phyloP scores from a whole-genome alignment of 2,329 filamentous ascomycete genomes.

The Fusarium oxysporum region DNA sequence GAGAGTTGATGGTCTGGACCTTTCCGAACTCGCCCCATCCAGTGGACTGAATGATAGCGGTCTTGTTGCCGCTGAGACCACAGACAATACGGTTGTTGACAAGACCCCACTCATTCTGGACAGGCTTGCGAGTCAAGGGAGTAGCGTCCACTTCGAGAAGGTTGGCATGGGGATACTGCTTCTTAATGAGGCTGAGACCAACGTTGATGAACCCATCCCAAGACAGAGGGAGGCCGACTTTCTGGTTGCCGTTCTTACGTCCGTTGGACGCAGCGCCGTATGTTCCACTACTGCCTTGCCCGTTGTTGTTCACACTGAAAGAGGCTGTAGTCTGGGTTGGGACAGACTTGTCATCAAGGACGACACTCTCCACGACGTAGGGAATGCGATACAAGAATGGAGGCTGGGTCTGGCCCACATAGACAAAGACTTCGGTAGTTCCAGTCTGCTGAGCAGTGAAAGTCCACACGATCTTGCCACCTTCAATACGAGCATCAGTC shows the following conservation, averaged over 20 bases:
- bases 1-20: conserved; percentile 12
- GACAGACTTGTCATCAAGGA: background rate
- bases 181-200: conserved; percentile 15
- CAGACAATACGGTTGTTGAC: conserved; percentile 25
- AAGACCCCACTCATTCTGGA: conserved; percentile 22
- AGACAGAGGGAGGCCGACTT: conserved; percentile 2
- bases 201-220: conserved; percentile 31
- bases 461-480: conserved; percentile 22
- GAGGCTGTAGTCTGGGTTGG: background rate
- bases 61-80: conserved; percentile 12
- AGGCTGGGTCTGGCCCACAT: conserved; percentile 52
- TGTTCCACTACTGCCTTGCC: background rate
- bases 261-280: background rate
- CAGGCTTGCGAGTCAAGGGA: conserved; percentile 4
- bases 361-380: conserved; percentile 1
- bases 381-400: conserved; percentile 53
- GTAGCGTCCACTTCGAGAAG: conserved; percentile 24
- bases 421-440: conserved; percentile 37
- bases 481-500: background rate
- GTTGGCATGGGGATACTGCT: conserved; percentile 11
- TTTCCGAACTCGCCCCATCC: conserved; percentile 22
- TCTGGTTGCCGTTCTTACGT: background rate
- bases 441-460: conserved; percentile 4
- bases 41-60: conserved; percentile 22
- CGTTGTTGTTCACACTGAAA: conserved; percentile 2